Percentiles rank a stretch among this genome's conserved stretches.
Conservation (phyloP, 1,139 yeast species). For the Saccharomyces hybrid region DNA sequence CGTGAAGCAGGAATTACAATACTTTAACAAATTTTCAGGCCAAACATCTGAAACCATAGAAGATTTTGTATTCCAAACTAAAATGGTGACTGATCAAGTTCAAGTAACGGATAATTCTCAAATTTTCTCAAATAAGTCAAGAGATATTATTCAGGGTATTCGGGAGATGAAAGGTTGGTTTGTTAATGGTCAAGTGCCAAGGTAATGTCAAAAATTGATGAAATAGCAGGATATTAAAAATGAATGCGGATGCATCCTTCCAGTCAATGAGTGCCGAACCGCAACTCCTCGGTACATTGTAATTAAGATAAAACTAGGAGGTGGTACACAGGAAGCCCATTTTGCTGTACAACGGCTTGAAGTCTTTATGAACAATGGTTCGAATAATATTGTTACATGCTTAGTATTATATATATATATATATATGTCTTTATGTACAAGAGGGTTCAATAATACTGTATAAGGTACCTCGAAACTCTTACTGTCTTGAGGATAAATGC, state of each 20-base stretch:
- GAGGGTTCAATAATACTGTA: not conserved
- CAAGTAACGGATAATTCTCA: slow-evolving; percentile 7
- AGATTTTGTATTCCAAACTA: slow-evolving; percentile 16
- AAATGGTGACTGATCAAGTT: slow-evolving; percentile 17
- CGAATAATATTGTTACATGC: not conserved
- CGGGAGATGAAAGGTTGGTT: slow-evolving; percentile 31
- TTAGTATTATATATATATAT: not conserved
- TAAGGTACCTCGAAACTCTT: not conserved
- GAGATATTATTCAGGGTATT: slow-evolving; percentile 12
- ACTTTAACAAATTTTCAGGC: slow-evolving; percentile 9
- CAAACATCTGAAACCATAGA: slow-evolving; percentile 12
- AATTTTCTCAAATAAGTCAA: slow-evolving; percentile 1
- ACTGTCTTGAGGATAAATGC: not conserved
- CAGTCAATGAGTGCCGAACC: no score
- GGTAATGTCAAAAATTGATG: not conserved
- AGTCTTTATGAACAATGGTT: no score
- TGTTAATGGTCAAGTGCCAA: slow-evolving; percentile 24
- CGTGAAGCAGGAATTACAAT: slow-evolving; percentile 9
- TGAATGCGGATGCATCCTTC: no score
- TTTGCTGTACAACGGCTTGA: no score
- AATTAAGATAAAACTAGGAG: no score
- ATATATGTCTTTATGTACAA: not conserved
- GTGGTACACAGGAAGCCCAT: no score
- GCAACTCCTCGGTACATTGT: no score
- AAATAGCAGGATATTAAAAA: not conserved